Conservation (phyloP, 2,329 filamentous ascomycete species). For the Aspergillus arachidicola region DNA sequence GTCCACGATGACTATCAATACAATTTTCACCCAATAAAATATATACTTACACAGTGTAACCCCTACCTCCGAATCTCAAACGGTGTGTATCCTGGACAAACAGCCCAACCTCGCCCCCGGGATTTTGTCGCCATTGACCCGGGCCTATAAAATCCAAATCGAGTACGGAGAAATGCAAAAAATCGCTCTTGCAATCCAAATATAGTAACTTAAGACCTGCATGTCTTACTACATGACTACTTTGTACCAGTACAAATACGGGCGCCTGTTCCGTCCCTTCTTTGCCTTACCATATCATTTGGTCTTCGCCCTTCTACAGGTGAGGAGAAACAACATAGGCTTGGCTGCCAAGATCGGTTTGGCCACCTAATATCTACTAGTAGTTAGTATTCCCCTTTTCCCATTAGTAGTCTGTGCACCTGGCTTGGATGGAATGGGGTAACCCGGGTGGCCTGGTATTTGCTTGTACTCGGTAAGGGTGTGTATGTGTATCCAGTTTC, state of each 20-base stretch:
- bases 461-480: not conserved
- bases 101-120: not conserved
- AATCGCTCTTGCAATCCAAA: slow-evolving; percentile 14
- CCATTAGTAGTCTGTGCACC: not conserved
- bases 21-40: not conserved
- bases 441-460: not conserved
- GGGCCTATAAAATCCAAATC: not conserved
- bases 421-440: not conserved
- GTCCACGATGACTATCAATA: not conserved
- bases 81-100: not conserved
- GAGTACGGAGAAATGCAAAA: slow-evolving; percentile 1
- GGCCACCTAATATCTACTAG: not conserved
- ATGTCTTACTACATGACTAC: slow-evolving; percentile 21
- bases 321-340: slow-evolving; percentile 1
- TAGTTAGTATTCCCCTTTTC: not conserved
- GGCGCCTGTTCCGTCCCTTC: slow-evolving; percentile 4
- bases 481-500: not conserved
- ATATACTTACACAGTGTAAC: not conserved
- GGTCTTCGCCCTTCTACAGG: not conserved
- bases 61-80: not conserved
- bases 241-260: not conserved
- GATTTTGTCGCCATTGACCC: not conserved
- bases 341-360: slow-evolving; percentile 10
- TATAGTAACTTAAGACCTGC: slow-evolving; percentile 24
- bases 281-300: not conserved